Percentiles rank a stretch among this genome's conserved stretches.
phyloP scores from a whole-genome alignment of 2,329 filamentous ascomycete species.

The Herpomyces periplanetae region DNA sequence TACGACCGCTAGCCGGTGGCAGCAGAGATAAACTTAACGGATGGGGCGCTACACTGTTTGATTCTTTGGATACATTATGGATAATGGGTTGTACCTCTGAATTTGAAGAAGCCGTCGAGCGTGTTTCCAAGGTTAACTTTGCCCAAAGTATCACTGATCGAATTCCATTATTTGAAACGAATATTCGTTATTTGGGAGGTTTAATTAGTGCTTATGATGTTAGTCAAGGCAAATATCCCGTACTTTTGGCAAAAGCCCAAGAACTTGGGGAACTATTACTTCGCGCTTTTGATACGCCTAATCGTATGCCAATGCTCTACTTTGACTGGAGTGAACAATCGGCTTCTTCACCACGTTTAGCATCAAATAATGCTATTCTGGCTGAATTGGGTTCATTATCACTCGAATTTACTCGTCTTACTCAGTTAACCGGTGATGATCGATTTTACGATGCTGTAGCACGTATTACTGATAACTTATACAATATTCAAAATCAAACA shows the following conservation, averaged over 20 bases:
- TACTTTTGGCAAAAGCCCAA: constrained; percentile 33
- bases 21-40: constrained; percentile 50
- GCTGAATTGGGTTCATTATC: constrained; percentile 37
- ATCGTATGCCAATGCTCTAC: constrained; percentile 53
- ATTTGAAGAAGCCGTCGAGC: constrained; percentile 34
- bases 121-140: constrained; percentile 38
- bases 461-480: constrained; percentile 39
- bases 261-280: constrained; percentile 45
- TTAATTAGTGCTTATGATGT: constrained; percentile 56
- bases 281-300: constrained; percentile 57
- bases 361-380: constrained; percentile 15
- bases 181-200: constrained; percentile 62
- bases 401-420: constrained; percentile 58
- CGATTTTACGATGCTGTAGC: constrained; percentile 72
- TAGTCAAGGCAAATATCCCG: constrained; percentile 23
- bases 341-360: constrained; percentile 20
- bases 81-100: constrained; percentile 43
- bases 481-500: constrained; percentile 29
- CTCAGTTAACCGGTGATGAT: constrained; percentile 38
- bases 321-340: constrained; percentile 33
- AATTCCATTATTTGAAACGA: constrained; percentile 73
- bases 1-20: constrained; percentile 25
- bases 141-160: constrained; percentile 22
- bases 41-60: constrained; percentile 59
- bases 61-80: constrained; percentile 46